Conservation (phyloP, 805 yeast species). For the Yamadazyma sp. region DNA sequence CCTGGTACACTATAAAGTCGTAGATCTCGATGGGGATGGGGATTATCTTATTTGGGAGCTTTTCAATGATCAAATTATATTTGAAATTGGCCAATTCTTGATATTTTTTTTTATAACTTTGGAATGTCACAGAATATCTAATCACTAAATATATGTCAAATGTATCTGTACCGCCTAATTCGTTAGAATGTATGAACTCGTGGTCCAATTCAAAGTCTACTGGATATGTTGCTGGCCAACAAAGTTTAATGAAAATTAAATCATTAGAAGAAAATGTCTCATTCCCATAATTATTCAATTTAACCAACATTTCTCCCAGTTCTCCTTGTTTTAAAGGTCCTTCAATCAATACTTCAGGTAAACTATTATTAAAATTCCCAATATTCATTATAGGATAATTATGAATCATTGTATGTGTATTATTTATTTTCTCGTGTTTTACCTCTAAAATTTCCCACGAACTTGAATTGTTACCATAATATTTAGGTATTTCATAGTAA, state of each 20-base stretch:
- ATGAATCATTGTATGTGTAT: slow-evolving; percentile 18
- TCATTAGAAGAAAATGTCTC: slow-evolving; percentile 23
- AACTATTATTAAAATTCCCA: neutral
- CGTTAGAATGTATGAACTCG: slow-evolving; percentile 17
- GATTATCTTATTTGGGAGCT: slow-evolving; percentile 22
- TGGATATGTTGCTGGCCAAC: slow-evolving; percentile 37
- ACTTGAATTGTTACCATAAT: slow-evolving; percentile 3
- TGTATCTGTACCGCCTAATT: slow-evolving; percentile 6
- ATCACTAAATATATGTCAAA: slow-evolving; percentile 25
- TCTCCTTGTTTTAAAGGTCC: slow-evolving; percentile 3
- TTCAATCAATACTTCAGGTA: neutral
- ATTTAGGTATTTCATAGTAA: slow-evolving; percentile 31
- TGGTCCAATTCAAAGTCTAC: slow-evolving; percentile 22
- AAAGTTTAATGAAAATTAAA: slow-evolving; percentile 25
- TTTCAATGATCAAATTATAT: slow-evolving; percentile 25
- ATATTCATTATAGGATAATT: slow-evolving; percentile 23
- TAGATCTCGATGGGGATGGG: slow-evolving; percentile 35
- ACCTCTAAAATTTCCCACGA: no score
- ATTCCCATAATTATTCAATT: slow-evolving; percentile 32
- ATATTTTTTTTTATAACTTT: slow-evolving; percentile 14
- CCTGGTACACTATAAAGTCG: slow-evolving; percentile 24
- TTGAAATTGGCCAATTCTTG: slow-evolving; percentile 10
- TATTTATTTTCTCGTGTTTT: slow-evolving; percentile 18
- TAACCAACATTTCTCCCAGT: slow-evolving; percentile 20
- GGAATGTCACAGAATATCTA: slow-evolving; percentile 19